A percentile compares a stretch with the other conserved stretches of the same genome.
Conservation (phyloP, 495 filamentous ascomycete species). For the Tetracladium setigerum region DNA sequence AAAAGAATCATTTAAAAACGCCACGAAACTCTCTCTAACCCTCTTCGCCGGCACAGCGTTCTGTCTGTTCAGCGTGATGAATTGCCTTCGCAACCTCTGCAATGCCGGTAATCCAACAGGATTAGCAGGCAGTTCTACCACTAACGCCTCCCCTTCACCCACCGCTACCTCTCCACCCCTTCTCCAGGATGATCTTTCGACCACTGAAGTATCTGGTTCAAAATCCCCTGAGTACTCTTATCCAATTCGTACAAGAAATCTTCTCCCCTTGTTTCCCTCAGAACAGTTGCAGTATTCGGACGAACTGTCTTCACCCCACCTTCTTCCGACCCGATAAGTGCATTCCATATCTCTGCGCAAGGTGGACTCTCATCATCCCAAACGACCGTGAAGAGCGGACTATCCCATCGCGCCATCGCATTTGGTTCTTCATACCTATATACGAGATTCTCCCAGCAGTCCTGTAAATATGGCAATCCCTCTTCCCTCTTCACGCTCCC, state of each 20-base stretch:
- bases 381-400: slow-evolving; percentile 83
- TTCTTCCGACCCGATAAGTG: slow-evolving; percentile 48
- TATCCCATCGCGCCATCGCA: slow-evolving; percentile 91
- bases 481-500: slow-evolving; percentile 22
- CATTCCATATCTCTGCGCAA: slow-evolving; percentile 68
- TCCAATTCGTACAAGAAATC: slow-evolving; percentile 84
- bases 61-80: slow-evolving; percentile 69
- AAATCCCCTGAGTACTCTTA: slow-evolving; percentile 72
- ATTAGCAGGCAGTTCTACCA: slow-evolving; percentile 50
- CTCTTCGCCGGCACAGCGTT: slow-evolving; percentile 45
- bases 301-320: slow-evolving; percentile 47
- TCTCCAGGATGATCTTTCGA: slow-evolving; percentile 60
- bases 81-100: slow-evolving; percentile 78
- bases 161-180: slow-evolving; percentile 29
- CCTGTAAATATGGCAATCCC: slow-evolving; percentile 51
- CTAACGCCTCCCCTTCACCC: slow-evolving; percentile 28
- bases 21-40: slow-evolving; percentile 62
- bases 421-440: slow-evolving; percentile 96
- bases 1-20: slow-evolving; percentile 64
- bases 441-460: slow-evolving; percentile 84
- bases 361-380: slow-evolving; percentile 67
- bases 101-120: slow-evolving; percentile 64
- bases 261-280: slow-evolving; percentile 52
- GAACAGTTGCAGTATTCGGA: slow-evolving; percentile 76
- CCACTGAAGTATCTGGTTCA: slow-evolving; percentile 65